phyloP scores from a whole-genome alignment of 1,139 yeast species.

The Taphrina wiesneri region DNA sequence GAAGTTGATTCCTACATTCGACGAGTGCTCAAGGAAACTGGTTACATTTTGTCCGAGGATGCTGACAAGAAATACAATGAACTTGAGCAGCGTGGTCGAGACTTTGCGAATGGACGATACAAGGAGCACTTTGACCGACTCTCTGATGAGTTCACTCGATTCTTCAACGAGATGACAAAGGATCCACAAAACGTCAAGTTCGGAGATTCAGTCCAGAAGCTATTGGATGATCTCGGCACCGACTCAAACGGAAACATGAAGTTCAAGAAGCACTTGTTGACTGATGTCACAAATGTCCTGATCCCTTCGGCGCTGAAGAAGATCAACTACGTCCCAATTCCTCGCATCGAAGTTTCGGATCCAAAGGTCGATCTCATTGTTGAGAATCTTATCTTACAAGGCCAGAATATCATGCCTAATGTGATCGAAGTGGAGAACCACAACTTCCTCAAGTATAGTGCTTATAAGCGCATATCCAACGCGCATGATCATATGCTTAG shows the following conservation, averaged over 20 bases:
- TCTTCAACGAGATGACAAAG: constrained; percentile 36
- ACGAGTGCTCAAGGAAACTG: constrained; percentile 38
- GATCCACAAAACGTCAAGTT: constrained; percentile 38
- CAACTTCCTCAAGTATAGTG: constrained; percentile 38
- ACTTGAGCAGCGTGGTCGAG: constrained; percentile 37
- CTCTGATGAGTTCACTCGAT: constrained; percentile 35
- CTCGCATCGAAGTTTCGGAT: constrained; percentile 40
- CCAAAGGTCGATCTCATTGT: constrained; percentile 39
- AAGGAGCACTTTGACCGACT: constrained; percentile 37
- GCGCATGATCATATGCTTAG: constrained; percentile 34
- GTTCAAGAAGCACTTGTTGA: constrained; percentile 36
- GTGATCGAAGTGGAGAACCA: constrained; percentile 38
- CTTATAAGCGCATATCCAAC: constrained; percentile 35
- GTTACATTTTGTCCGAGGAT: constrained; percentile 37
- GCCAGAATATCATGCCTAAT: constrained; percentile 39
- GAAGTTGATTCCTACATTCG: constrained; percentile 37
- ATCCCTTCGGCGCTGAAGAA: constrained; percentile 37
- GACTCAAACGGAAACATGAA: constrained; percentile 36
- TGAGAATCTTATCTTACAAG: constrained; percentile 40
- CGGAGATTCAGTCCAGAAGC: constrained; percentile 34
- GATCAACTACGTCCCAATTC: constrained; percentile 39
- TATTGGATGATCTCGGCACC: constrained; percentile 37
- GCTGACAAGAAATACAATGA: constrained; percentile 36
- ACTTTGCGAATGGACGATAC: constrained; percentile 37
- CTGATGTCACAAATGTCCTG: constrained; percentile 38